These are phyloP conservation scores for Termitomyces titanicus DNA, from an alignment of 768 basidiomycete genomes.

Conservation along the genomic window DNA sequence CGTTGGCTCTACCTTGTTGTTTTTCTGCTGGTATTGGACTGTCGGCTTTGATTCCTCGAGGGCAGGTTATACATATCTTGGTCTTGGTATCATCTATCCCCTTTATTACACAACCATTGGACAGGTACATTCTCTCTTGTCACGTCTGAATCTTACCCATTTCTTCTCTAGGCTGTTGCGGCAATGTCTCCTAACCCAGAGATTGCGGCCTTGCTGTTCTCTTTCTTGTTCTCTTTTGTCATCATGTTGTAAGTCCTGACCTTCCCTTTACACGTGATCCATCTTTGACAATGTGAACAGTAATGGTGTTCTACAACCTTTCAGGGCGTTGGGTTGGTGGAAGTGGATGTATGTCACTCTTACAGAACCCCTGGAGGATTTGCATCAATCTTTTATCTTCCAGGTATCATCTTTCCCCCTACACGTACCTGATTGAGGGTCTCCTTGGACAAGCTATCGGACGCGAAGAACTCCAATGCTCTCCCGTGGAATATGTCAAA, in stretches of 20 bases:
- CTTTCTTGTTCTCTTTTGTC: constrained; percentile 52
- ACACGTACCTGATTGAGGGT: constrained; percentile 53
- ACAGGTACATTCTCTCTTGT: constrained; percentile 27
- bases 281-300: constrained; percentile 19
- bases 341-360: constrained; percentile 48
- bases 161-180: constrained; percentile 46
- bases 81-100: constrained; percentile 51
- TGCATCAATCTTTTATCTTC: not conserved
- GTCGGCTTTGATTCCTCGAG: constrained; percentile 53
- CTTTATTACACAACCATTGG: constrained; percentile 59
- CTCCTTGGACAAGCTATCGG: constrained; percentile 40
- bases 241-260: constrained; percentile 43
- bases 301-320: constrained; percentile 64
- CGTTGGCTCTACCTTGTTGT: constrained; percentile 53
- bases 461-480: constrained; percentile 40
- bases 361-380: too few species aligned
- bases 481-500: constrained; percentile 45
- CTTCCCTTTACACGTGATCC: not conserved
- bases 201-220: constrained; percentile 51
- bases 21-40: constrained; percentile 69
- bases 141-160: constrained; percentile 12
- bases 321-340: constrained; percentile 59
- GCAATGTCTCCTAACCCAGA: constrained; percentile 53
- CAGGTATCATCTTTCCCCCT: constrained; percentile 43
- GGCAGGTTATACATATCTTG: constrained; percentile 58